Conservation (phyloP, 768 basidiomycete genomes). For the Baorangia bicolor region DNA sequence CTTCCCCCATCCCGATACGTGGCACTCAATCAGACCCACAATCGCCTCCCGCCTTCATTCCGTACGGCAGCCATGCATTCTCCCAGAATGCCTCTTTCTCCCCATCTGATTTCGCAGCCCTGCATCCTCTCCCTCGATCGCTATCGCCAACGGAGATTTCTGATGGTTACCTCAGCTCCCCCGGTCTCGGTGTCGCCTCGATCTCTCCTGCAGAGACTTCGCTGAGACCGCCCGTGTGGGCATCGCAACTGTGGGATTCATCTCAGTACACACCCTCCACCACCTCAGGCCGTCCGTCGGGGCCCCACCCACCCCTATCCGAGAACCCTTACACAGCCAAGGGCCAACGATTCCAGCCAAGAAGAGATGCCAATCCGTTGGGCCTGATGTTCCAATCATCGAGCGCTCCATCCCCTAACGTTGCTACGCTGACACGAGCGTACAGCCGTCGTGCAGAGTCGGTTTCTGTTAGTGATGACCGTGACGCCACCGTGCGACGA, state of each 20-base stretch:
- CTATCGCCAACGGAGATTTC: conserved; percentile 55
- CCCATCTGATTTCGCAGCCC: conserved; percentile 57
- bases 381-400: conserved; percentile 65
- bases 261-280: conserved; percentile 46
- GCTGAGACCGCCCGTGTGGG: conserved; percentile 62
- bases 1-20: conserved; percentile 67
- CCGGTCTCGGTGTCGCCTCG: conserved; percentile 48
- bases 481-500: conserved; percentile 71
- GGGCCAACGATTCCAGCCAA: conserved; percentile 39
- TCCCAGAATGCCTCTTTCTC: conserved; percentile 55
- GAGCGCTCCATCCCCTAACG: conserved; percentile 62
- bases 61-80: conserved; percentile 50
- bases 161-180: conserved; percentile 43
- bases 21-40: conserved; percentile 41
- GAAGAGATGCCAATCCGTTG: conserved; percentile 42
- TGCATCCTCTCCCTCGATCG: conserved; percentile 62
- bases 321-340: conserved; percentile 43
- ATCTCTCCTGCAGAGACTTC: conserved; percentile 63
- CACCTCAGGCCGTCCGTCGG: conserved; percentile 39
- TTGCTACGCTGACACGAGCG: conserved; percentile 50
- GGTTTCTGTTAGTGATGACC: conserved; percentile 56
- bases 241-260: conserved; percentile 61
- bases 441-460: conserved; percentile 72
- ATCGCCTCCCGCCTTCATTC: conserved; percentile 46
- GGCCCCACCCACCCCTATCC: conserved; percentile 47